Evolutionary conservation across 2,329 filamentous ascomycete genomes (phyloP).

Genomic region (Ascochyta rabiei): DNA sequence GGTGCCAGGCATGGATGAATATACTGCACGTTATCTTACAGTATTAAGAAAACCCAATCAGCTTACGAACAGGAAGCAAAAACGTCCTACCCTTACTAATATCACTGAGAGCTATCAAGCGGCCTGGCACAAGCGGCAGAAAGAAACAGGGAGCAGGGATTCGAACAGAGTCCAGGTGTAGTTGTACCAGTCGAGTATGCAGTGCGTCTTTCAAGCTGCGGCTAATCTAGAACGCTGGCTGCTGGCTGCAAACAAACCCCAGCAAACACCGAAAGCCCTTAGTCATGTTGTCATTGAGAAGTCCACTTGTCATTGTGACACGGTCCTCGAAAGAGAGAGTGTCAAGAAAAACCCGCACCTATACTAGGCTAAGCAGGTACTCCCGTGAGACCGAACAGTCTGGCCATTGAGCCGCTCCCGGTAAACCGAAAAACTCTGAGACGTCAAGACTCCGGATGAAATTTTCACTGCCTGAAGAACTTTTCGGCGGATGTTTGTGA

Average conservation of each 20-base stretch:
- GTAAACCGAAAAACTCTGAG: neutral
- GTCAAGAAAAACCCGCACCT: neutral
- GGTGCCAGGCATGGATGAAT: neutral
- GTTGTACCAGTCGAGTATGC: constrained; percentile 12
- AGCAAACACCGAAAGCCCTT: constrained; percentile 1
- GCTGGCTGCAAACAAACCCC: neutral
- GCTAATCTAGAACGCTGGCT: constrained; percentile 3
- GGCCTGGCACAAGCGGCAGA: constrained; percentile 1
- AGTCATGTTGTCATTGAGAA: constrained; percentile 8
- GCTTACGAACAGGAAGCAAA: neutral
- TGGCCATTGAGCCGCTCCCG: neutral
- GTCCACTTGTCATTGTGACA: constrained; percentile 6
- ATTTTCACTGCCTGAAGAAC: neutral
- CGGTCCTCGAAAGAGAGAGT: neutral
- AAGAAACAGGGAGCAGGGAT: constrained; percentile 3
- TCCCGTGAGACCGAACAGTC: neutral
- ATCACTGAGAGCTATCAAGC: constrained; percentile 2
- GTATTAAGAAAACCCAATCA: constrained; percentile 1
- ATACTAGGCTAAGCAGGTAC: constrained; percentile 8
- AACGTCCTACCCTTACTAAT: neutral
- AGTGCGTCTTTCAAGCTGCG: constrained; percentile 5
- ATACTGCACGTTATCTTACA: neutral
- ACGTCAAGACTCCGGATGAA: neutral
- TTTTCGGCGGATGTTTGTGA: neutral
- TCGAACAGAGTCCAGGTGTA: neutral